phyloP scores from a whole-genome alignment of 306 rosid species.

The Prunus armeniaca region DNA sequence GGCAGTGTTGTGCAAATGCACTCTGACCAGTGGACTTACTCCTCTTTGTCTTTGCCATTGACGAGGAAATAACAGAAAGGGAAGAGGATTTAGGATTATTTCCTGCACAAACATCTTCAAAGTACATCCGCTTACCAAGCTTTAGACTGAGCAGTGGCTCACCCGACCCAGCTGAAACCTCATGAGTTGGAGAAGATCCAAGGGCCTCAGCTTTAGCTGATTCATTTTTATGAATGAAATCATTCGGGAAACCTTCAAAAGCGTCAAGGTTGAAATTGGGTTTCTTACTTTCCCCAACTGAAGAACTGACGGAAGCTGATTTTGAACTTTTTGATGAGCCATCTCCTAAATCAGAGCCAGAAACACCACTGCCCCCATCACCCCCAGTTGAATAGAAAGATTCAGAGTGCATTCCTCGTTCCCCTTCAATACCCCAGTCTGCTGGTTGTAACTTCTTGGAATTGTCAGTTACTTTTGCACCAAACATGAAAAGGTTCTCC shows the following conservation, averaged over 20 bases:
- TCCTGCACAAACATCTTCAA: slow-evolving; percentile 59
- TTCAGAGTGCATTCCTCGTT: slow-evolving; percentile 53
- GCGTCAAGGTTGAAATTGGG: slow-evolving; percentile 51
- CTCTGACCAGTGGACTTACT: slow-evolving; percentile 41
- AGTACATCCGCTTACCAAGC: slow-evolving; percentile 85
- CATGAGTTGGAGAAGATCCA: slow-evolving; percentile 46
- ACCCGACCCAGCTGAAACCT: slow-evolving; percentile 54
- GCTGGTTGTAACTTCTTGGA: slow-evolving; percentile 38
- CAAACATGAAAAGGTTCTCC: slow-evolving; percentile 61
- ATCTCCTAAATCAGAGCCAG: slow-evolving; percentile 47
- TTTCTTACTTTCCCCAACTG: slow-evolving; percentile 63
- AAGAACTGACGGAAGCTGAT: slow-evolving; percentile 71
- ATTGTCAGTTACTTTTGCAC: slow-evolving; percentile 56
- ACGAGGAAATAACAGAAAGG: slow-evolving; percentile 34
- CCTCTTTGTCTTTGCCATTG: slow-evolving; percentile 45
- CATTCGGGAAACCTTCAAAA: slow-evolving; percentile 48
- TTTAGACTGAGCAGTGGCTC: slow-evolving; percentile 82
- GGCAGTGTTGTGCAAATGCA: slow-evolving; percentile 51
- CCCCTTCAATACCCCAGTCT: slow-evolving; percentile 51
- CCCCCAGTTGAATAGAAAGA: slow-evolving; percentile 48
- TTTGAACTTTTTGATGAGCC: slow-evolving; percentile 62
- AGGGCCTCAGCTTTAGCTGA: slow-evolving; percentile 37
- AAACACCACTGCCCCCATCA: slow-evolving; percentile 44
- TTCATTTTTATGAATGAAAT: slow-evolving; percentile 47
- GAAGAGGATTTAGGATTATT: slow-evolving; percentile 43